These are phyloP conservation scores for Neurospora tetrasperma DNA, from an alignment of 495 filamentous ascomycete species.

Conservation along the genomic window DNA sequence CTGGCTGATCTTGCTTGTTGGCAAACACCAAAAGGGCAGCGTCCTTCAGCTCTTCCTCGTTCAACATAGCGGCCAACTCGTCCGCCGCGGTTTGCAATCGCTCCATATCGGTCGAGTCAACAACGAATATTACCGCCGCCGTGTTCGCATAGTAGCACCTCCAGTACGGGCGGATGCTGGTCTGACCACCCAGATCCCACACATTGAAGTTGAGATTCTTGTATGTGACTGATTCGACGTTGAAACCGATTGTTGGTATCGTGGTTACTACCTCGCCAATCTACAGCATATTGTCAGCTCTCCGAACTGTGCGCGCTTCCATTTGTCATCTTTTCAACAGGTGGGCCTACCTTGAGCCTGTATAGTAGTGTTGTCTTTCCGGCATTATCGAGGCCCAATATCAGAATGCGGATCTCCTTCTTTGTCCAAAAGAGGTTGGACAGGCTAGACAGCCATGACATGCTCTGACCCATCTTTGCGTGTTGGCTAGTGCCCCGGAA, in stretches of 20 bases:
- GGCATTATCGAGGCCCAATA: constrained; percentile 93
- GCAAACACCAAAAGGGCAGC: constrained; percentile 91
- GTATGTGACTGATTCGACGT: constrained; percentile 96
- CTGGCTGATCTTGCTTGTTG: constrained; percentile 98
- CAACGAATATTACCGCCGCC: constrained; percentile 97
- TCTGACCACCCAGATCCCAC: constrained; percentile 97
- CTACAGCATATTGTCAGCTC: constrained; percentile 31
- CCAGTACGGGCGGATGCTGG: constrained; percentile 95
- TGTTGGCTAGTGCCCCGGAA: constrained; percentile 5
- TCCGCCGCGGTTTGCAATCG: constrained; percentile 84
- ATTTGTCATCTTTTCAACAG: background rate
- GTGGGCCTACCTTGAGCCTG: constrained; percentile 68
- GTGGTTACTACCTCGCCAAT: constrained; percentile 98
- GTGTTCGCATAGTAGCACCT: constrained; percentile 99
- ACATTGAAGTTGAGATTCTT: constrained; percentile 97
- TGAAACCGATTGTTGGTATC: constrained; percentile 98
- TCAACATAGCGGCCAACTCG: constrained; percentile 88
- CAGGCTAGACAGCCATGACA: constrained; percentile 66
- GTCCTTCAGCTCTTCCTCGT: constrained; percentile 91
- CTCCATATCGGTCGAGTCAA: constrained; percentile 95
- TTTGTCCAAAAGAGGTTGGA: constrained; percentile 71
- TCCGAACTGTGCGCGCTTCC: background rate
- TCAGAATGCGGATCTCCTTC: constrained; percentile 96
- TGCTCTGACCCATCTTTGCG: constrained; percentile 63
- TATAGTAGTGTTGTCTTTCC: constrained; percentile 97